phyloP scores from a whole-genome alignment of 352 stramenopile genomes.

The Globisporangium orthogonon region DNA sequence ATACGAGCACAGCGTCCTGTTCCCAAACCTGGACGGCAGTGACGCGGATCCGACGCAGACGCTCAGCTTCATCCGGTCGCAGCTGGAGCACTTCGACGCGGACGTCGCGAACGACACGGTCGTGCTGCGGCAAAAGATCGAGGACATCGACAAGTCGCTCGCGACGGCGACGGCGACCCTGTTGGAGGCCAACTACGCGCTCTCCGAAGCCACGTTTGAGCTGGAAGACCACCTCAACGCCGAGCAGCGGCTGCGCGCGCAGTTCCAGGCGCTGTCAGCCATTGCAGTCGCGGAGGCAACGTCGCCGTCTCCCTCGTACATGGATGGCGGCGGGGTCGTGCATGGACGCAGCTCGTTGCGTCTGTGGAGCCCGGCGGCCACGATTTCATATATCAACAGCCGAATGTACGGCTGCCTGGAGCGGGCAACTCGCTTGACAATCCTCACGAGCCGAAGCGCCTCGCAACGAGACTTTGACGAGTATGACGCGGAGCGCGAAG shows the following conservation, averaged over 20 bases:
- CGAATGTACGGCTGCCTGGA: slow-evolving; percentile 60
- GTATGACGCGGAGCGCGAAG: slow-evolving; percentile 34
- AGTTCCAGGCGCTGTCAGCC: slow-evolving; percentile 38
- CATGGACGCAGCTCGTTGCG: slow-evolving; percentile 2
- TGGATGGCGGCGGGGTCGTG: neutral
- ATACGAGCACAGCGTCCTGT: slow-evolving; percentile 61
- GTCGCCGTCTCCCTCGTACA: slow-evolving; percentile 9
- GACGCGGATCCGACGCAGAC: slow-evolving; percentile 28
- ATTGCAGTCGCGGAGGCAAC: slow-evolving; percentile 48
- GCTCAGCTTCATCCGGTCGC: slow-evolving; percentile 50
- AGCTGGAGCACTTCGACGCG: slow-evolving; percentile 53
- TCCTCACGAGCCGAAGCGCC: slow-evolving; percentile 14
- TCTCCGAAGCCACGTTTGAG: slow-evolving; percentile 57
- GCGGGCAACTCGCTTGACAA: slow-evolving; percentile 22
- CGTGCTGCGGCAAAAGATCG: slow-evolving; percentile 72
- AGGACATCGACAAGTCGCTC: slow-evolving; percentile 51
- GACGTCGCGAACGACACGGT: slow-evolving; percentile 66
- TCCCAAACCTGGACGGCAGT: slow-evolving; percentile 48
- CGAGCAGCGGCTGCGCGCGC: slow-evolving; percentile 25
- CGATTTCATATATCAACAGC: slow-evolving; percentile 56
- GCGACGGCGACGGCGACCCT: slow-evolving; percentile 44
- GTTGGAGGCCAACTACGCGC: slow-evolving; percentile 44
- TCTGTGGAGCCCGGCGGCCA: slow-evolving; percentile 24
- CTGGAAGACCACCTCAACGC: slow-evolving; percentile 53
- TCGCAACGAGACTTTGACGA: slow-evolving; percentile 19